Base-by-base conservation (phyloP, 2,329 filamentous ascomycete species). In the Fusarium sp. region DNA sequence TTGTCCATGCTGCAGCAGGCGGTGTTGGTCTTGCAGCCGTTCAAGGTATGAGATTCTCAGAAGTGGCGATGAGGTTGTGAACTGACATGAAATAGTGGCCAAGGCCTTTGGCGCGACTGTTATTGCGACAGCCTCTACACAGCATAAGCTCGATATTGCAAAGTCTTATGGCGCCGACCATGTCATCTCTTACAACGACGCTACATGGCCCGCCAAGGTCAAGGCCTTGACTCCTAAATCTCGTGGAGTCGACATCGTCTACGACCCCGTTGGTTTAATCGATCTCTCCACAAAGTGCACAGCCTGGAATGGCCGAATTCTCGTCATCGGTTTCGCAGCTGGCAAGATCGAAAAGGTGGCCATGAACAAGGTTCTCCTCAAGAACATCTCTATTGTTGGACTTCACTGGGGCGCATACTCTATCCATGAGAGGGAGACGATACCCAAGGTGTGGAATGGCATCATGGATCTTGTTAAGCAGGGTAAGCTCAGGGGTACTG, bases 81-180 rank as follows among this genome's bases (percentile, higher is more conserved):
- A 54, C 66, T 76, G 38, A 75, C 50, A 12, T 20, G 24, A 18
- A n/a, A 24, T 52, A 86, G 86, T 98, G 69, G 96, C 96, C 34
- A 98, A 98, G 84, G 96, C 95, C 0, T 91, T 93, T 58, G 96
- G 96, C 12, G 96, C 96, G 15, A 96, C 89, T 7, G 96, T 98
- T n/a, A 92, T 98, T 70, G 96, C 96, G 9, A 98, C 96, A 0
- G 96, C 95, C 1, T 94, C 95, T 3, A 93, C 93, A 3, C 82
- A 89, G 76, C 90, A 92, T 59, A 98, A 98, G 84, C 88, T 95
- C 14, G 89, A 93, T 63, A 90, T 98, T 15, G 96, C 95, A 54
- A 88, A 87, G 73, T 84, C 87, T 6, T 98, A 94, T 76, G 96
- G 96, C 34, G 96, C 96, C 5, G 95, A 98, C 83, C 90, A 96